These are phyloP conservation scores for Lichtheimia ramosa DNA, from an alignment of 371 early-diverging fungal genomes.

Conservation along the genomic window DNA sequence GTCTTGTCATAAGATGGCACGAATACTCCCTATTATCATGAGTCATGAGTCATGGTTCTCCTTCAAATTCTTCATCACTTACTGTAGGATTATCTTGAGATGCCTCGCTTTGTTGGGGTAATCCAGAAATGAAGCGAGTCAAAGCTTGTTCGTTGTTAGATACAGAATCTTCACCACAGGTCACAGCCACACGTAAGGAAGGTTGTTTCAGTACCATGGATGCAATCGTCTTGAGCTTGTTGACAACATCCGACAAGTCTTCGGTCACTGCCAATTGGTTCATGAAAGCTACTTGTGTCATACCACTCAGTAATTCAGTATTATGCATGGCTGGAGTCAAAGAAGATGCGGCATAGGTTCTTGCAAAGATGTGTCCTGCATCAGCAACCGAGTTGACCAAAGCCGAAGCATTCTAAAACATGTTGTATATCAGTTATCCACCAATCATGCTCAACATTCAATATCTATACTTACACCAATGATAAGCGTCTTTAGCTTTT, in stretches of 20 bases:
- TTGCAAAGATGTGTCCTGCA: conserved; percentile 84
- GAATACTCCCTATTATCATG: conserved; percentile 19
- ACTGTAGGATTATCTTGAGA: background rate
- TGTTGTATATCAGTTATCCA: background rate
- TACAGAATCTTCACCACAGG: conserved; percentile 63
- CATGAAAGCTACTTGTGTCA: conserved; percentile 83
- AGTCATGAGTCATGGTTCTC: background rate
- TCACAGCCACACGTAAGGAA: conserved; percentile 68
- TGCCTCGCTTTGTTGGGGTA: conserved; percentile 32
- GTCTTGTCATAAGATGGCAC: conserved; percentile 40
- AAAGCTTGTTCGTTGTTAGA: conserved; percentile 60
- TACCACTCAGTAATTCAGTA: conserved; percentile 70
- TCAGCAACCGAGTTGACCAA: conserved; percentile 82
- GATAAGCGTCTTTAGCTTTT: conserved; percentile 74
- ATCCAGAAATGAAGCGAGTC: conserved; percentile 49
- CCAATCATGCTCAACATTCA: background rate
- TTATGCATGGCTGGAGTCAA: conserved; percentile 61
- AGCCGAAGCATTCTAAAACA: conserved; percentile 59
- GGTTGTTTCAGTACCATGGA: conserved; percentile 54
- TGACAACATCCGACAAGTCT: conserved; percentile 60
- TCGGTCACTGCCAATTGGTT: conserved; percentile 61
- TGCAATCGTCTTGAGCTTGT: conserved; percentile 63
- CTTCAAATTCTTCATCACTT: no score
- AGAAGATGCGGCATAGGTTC: conserved; percentile 68
- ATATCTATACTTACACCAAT: conserved; percentile 53